These are phyloP conservation scores for Malus fusca DNA, from an alignment of 306 rosid species.

Conservation along the genomic window DNA sequence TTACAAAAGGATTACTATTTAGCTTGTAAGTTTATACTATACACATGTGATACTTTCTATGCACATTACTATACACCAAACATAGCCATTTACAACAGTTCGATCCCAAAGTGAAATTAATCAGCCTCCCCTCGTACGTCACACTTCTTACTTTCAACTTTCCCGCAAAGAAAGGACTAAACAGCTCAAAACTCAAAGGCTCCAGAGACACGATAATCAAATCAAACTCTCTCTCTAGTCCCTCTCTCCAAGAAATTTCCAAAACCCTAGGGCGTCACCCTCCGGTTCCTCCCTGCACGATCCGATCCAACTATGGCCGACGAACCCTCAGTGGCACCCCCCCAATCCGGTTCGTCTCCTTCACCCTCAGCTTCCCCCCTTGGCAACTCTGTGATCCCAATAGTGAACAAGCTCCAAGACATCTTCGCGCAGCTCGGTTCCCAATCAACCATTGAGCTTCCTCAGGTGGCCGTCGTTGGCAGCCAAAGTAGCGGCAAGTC, in stretches of 20 bases:
- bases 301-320: slow-evolving; percentile 63
- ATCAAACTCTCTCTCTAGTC: neutral
- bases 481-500: slow-evolving; percentile 99
- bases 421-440: slow-evolving; percentile 86
- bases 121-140: neutral
- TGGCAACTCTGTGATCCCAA: slow-evolving; percentile 78
- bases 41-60: too few species aligned
- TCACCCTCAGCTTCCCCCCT: slow-evolving; percentile 48
- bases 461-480: slow-evolving; percentile 96
- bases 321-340: slow-evolving; percentile 30
- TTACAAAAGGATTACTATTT: too few species aligned
- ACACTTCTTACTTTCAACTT: neutral
- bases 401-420: slow-evolving; percentile 90
- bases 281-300: slow-evolving; percentile 8
- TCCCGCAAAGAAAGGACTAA: neutral
- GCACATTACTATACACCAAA: too few species aligned
- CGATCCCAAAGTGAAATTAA: too few species aligned
- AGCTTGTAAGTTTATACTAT: too few species aligned
- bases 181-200: neutral
- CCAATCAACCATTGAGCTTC: slow-evolving; percentile 89
- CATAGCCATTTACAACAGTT: too few species aligned
- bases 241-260: slow-evolving; percentile 10
- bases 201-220: neutral
- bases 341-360: slow-evolving; percentile 26
- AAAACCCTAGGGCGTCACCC: slow-evolving; percentile 38